A percentile compares a stretch with the other conserved stretches of the same genome.
Evolutionary conservation across 2,329 filamentous ascomycete genomes (phyloP).

Genomic region (Colletotrichum chlorophyti): DNA sequence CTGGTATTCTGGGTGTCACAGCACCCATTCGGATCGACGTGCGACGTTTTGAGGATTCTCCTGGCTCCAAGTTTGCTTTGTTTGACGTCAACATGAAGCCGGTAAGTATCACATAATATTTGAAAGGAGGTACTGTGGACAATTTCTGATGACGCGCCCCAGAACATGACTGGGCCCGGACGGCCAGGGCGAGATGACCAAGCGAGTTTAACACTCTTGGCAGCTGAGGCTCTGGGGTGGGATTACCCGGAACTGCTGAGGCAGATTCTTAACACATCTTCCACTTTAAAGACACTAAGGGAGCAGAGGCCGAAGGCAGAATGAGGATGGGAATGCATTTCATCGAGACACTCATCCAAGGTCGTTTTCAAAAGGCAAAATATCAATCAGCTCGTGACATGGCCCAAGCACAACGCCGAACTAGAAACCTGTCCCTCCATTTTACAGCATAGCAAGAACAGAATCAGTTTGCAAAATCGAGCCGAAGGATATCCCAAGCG

Average conservation of each 20-base stretch:
- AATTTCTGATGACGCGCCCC: neutral
- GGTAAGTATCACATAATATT: constrained; percentile 37
- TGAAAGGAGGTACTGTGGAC: neutral
- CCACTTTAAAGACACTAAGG: neutral
- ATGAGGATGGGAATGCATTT: neutral
- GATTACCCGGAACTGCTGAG: constrained; percentile 45
- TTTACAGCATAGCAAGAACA: too few species aligned
- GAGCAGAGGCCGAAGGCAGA: neutral
- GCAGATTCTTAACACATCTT: constrained; percentile 38
- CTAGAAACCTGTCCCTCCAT: too few species aligned
- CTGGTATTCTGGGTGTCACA: constrained; percentile 44
- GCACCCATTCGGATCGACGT: constrained; percentile 56
- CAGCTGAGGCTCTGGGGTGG: constrained; percentile 50
- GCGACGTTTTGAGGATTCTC: constrained; percentile 39
- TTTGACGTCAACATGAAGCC: constrained; percentile 62
- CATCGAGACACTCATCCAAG: too few species aligned
- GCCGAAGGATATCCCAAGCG: too few species aligned
- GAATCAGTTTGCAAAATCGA: too few species aligned
- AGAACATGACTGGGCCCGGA: constrained; percentile 48
- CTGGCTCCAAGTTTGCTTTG: constrained; percentile 46
- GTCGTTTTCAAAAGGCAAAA: too few species aligned
- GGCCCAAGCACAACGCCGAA: too few species aligned
- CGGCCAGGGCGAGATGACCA: constrained; percentile 54
- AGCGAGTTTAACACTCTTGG: constrained; percentile 50
- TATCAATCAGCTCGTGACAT: too few species aligned